Percentiles rank a stretch among this genome's conserved stretches.
phyloP scores from a whole-genome alignment of 345 rosid species.

The Hibiscus tridactylites region DNA sequence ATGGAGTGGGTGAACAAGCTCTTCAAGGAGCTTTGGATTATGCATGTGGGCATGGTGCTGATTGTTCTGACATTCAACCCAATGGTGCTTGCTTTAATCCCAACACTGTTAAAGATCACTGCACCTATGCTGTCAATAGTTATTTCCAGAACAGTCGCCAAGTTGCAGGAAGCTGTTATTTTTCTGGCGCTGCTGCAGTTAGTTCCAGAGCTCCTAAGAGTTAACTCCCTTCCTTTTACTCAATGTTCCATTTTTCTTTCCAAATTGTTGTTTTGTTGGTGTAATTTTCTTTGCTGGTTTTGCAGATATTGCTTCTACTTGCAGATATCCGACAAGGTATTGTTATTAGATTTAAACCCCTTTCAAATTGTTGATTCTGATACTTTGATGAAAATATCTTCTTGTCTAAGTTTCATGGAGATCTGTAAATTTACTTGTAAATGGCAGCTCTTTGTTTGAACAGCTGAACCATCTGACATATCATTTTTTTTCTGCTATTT shows the following conservation, averaged over 20 bases:
- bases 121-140: slow-evolving; percentile 81
- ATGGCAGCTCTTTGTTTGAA: too few species aligned
- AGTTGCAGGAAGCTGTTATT: slow-evolving; percentile 55
- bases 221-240: slow-evolving; percentile 4
- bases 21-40: slow-evolving; percentile 72
- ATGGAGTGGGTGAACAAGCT: slow-evolving; percentile 38
- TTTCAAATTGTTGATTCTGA: neutral
- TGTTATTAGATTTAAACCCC: neutral
- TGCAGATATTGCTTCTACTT: slow-evolving; percentile 40
- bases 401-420: too few species aligned
- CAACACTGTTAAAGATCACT: slow-evolving; percentile 81
- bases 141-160: slow-evolving; percentile 66
- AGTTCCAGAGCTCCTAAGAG: slow-evolving; percentile 36
- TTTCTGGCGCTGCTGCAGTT: slow-evolving; percentile 51
- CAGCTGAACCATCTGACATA: too few species aligned
- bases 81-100: slow-evolving; percentile 76
- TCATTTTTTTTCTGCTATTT: too few species aligned
- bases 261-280: neutral
- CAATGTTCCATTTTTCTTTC: neutral
- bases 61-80: slow-evolving; percentile 42
- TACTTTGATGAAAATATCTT: too few species aligned
- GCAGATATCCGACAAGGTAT: slow-evolving; percentile 60
- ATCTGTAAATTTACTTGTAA: too few species aligned
- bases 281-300: neutral
- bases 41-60: slow-evolving; percentile 89